Evolutionary conservation across 768 basidiomycete species (phyloP), one percentile per base, ranked within the genome.

Genomic region (Leccinum fibrillosum): DNA sequence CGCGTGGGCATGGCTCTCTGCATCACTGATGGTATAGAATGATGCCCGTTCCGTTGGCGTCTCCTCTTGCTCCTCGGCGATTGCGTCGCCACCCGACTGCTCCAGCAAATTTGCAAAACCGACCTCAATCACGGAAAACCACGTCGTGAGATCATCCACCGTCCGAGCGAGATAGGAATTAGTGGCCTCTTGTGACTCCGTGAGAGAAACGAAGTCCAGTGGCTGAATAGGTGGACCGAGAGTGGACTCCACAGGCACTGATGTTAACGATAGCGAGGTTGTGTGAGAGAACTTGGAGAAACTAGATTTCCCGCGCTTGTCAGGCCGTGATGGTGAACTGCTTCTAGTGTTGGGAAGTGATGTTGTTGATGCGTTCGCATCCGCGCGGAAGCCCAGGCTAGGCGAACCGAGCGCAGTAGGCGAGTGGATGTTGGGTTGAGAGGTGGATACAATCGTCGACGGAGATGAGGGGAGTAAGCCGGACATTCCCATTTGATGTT

Each of bases 381-480:
- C 72, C 17, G 71, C 53, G 56, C 59, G 61, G 61, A 58, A 56
- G 56, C 65, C 55, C 50, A 66, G 56, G 61, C 49, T 49, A 61
- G 66, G 54, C 67, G 70, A 47, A 49, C 72, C 75, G 28, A 79
- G 74, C 44, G 71, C 72, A 51, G 73, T 80, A 2, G 78, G 73
- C 15, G 76, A 75, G 35, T 73, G 66, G 15, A 74, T 60, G 57
- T 74, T 77, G 15, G 66, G 68, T 48, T 77, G 78, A 34, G 71
- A 71, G 56, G 61, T 75, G 60, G 74, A 75, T 28, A 71, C 68
- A 21, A 70, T 73, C 28, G 72, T 78, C 35, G 80, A 84, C 9
- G 88, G 89, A 12, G 90, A 91, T 1, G 90, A 89, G 5, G 90
- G 89, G 19, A 90, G 73, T 23, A 92, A 74, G 64, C 91, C 89